These are phyloP conservation scores for Phlyctochytrium bullatum DNA, from an alignment of 192 early-diverging fungal genomes.

Conservation along the genomic window DNA sequence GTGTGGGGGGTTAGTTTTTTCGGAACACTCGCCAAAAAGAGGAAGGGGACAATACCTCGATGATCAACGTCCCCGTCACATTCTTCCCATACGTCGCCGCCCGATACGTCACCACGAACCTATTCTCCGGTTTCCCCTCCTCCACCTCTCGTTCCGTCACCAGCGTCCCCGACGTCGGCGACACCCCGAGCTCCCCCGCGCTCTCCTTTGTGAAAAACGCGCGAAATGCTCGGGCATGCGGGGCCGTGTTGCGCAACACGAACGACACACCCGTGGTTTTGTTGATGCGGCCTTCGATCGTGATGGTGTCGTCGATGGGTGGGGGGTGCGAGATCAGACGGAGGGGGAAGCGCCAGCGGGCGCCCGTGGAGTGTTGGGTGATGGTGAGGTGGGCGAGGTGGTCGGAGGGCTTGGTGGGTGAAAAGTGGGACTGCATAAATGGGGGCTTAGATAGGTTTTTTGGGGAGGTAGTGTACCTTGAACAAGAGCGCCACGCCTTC, in stretches of 20 bases:
- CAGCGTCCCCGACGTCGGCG: slow-evolving; percentile 36
- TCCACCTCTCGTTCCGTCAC: slow-evolving; percentile 26
- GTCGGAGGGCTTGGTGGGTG: slow-evolving; percentile 29
- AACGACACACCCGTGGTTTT: slow-evolving; percentile 46
- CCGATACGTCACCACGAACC: slow-evolving; percentile 44
- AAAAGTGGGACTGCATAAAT: slow-evolving; percentile 30
- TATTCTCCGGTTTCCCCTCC: slow-evolving; percentile 37
- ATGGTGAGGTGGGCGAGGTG: slow-evolving; percentile 31
- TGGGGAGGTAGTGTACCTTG: neutral
- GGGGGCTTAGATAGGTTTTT: no score
- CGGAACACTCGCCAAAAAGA: neutral
- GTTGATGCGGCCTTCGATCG: slow-evolving; percentile 49
- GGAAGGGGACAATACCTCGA: slow-evolving; percentile 36
- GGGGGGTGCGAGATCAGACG: slow-evolving; percentile 35
- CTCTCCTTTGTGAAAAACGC: slow-evolving; percentile 36
- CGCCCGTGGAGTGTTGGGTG: slow-evolving; percentile 27
- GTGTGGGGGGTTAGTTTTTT: neutral
- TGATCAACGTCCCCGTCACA: slow-evolving; percentile 34
- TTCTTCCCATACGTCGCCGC: slow-evolving; percentile 43
- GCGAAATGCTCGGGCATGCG: slow-evolving; percentile 23
- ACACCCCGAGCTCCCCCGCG: slow-evolving; percentile 36
- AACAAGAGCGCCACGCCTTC: slow-evolving; percentile 25
- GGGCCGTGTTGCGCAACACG: slow-evolving; percentile 31
- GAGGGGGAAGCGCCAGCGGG: slow-evolving; percentile 38
- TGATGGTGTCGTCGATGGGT: slow-evolving; percentile 47